These are phyloP conservation scores for Suhomyces maxii DNA, from an alignment of 1,139 yeast species.

Conservation along the genomic window DNA sequence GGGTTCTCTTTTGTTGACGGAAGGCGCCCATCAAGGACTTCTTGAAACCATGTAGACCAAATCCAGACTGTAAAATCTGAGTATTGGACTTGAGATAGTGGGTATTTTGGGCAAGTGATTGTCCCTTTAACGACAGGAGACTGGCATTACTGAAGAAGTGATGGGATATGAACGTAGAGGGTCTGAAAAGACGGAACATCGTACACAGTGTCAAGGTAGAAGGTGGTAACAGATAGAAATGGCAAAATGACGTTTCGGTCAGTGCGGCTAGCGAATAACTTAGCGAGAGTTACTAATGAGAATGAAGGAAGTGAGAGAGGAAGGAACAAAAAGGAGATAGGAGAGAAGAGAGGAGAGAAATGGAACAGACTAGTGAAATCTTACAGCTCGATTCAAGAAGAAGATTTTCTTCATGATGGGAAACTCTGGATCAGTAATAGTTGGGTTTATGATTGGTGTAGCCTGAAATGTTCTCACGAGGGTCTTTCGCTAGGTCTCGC, in stretches of 20 bases:
- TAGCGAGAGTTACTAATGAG: too few relatives aligned
- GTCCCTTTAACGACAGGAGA: conserved; percentile 4
- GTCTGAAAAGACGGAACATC: neutral
- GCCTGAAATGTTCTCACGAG: too few relatives aligned
- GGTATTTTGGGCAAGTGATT: neutral
- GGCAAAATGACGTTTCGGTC: too few relatives aligned
- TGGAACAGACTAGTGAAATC: too few relatives aligned
- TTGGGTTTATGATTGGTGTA: too few relatives aligned
- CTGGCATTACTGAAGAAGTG: conserved; percentile 10
- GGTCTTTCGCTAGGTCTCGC: too few relatives aligned
- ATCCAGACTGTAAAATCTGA: conserved; percentile 21
- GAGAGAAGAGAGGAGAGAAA: too few relatives aligned
- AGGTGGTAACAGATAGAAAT: neutral
- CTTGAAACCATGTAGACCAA: conserved; percentile 9
- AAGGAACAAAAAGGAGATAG: too few relatives aligned
- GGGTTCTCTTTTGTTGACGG: conserved; percentile 2
- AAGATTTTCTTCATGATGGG: too few relatives aligned
- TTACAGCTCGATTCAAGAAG: too few relatives aligned
- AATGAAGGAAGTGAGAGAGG: neutral
- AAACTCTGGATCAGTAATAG: too few relatives aligned
- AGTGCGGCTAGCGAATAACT: too few relatives aligned
- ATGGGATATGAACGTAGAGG: neutral
- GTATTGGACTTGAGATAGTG: conserved; percentile 16
- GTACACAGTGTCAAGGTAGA: neutral
- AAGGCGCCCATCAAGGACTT: neutral